phyloP scores from a whole-genome alignment of 345 rosid genomes.

The Salix viminalis region DNA sequence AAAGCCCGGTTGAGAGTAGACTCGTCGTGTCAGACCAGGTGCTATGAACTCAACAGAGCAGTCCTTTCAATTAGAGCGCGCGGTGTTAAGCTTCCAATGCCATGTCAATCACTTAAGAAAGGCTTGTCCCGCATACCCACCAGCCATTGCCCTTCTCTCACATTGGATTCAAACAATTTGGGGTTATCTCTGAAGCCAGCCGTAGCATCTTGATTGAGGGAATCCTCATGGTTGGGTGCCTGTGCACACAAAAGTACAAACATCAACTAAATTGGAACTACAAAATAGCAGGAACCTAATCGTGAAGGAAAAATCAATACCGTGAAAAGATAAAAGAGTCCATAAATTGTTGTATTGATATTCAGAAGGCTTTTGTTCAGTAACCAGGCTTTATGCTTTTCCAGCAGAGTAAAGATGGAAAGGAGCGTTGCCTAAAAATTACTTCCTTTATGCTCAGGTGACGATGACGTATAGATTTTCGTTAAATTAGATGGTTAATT shows the following conservation, averaged over 20 bases:
- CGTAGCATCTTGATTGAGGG: slow-evolving; percentile 89
- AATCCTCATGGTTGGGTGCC: slow-evolving; percentile 87
- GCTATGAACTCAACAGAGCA: no score
- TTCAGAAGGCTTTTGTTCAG: slow-evolving; percentile 31
- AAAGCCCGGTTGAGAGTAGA: no score
- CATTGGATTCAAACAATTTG: slow-evolving; percentile 57
- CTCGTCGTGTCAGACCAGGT: no score
- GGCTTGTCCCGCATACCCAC: slow-evolving; percentile 69
- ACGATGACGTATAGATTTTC: no score
- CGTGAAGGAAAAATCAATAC: slow-evolving; percentile 28
- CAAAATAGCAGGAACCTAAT: neutral
- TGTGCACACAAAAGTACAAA: slow-evolving; percentile 16
- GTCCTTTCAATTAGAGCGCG: no score
- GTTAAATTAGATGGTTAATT: no score
- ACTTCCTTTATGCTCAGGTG: no score
- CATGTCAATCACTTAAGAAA: neutral
- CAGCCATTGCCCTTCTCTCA: slow-evolving; percentile 66
- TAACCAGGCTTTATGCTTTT: no score
- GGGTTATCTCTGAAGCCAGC: slow-evolving; percentile 79
- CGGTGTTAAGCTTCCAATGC: no score
- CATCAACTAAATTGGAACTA: neutral
- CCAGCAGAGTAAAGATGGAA: no score
- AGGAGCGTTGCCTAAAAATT: no score
- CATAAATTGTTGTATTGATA: slow-evolving; percentile 78
- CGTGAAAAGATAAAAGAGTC: slow-evolving; percentile 81